Evolutionary conservation across 305 asterid genomes (phyloP), one percentile per base, ranked within the genome.

Genomic region (Rubia tinctorum): DNA sequence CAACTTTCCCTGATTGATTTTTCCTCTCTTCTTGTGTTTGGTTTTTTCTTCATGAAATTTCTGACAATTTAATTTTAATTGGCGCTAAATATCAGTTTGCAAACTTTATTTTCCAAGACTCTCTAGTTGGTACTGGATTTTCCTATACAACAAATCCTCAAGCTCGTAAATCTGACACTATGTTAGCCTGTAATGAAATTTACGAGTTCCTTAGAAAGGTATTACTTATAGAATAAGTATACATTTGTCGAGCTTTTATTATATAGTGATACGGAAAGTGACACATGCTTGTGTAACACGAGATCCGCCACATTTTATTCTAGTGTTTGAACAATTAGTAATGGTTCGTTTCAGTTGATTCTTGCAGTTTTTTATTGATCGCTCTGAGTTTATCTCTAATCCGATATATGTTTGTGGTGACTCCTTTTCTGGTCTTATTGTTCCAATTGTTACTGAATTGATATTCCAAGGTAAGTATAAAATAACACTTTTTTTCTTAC

Each of bases 41-140:
- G 34, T 34, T 14, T 7, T 18, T 12, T 7, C 44, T 34, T 27
- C 3, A 12, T 18, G 44, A 8, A 49, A 45, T 25, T 1, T 44
- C 25, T 43, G 55, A 34, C 5, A 47, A 7, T 37, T 23, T 15
- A 17, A 5, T 51, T 7, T 34, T 17, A 17, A 49, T 45, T 68
- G 51, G 37, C 61, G 0, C 27, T 7, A 14, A 10, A 2, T 20
- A 22, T 5, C 25, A 84, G 87, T 67, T 76, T 5, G 82, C 83
- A 7, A 84, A 51, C 82, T 58, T 84, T 15, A 61, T 84, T 30
- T 84, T 84, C 27, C 47, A 81, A 15, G 87, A 84, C 22, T 53
- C 72, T 43, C 87, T 85, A 0, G 83, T 79, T 23, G 85, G 80
- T 22, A 78, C 82, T 39, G 87, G 87, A 61, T 84, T 81, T 74